Percentiles rank a stretch among this genome's conserved stretches.
Evolutionary conservation across 306 rosid species (phyloP).

Genomic region (Fragaria nilgerrensis): DNA sequence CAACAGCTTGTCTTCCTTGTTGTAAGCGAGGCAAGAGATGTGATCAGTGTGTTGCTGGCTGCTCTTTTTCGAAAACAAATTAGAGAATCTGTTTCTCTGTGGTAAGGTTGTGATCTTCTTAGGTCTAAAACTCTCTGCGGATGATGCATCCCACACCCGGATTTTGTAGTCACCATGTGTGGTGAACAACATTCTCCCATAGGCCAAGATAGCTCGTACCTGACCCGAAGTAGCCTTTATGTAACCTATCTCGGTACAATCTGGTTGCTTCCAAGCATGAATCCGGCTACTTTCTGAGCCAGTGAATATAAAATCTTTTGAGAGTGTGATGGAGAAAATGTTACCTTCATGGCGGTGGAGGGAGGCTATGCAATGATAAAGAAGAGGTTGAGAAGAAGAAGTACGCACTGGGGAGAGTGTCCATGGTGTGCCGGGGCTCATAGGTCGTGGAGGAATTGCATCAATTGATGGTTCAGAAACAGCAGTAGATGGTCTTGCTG

Average conservation of each 20-base stretch:
- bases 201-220: slow-evolving; percentile 40
- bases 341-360: slow-evolving; percentile 57
- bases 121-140: slow-evolving; percentile 31
- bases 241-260: slow-evolving; percentile 44
- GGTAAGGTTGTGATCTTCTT: slow-evolving; percentile 47
- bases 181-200: slow-evolving; percentile 40
- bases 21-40: slow-evolving; percentile 53
- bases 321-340: slow-evolving; percentile 39
- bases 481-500: slow-evolving; percentile 38
- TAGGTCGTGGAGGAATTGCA: slow-evolving; percentile 22
- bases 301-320: slow-evolving; percentile 43
- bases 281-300: slow-evolving; percentile 50
- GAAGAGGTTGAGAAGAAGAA: slow-evolving; percentile 33
- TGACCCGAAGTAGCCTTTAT: slow-evolving; percentile 42
- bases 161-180: slow-evolving; percentile 45
- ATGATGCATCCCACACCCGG: slow-evolving; percentile 41
- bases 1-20: slow-evolving; percentile 45
- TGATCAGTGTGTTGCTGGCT: slow-evolving; percentile 32
- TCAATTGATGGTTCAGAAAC: slow-evolving; percentile 26
- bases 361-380: slow-evolving; percentile 58
- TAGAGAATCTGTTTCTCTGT: slow-evolving; percentile 23
- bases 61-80: slow-evolving; percentile 30
- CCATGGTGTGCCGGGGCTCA: slow-evolving; percentile 44
- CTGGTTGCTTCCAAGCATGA: slow-evolving; percentile 54
- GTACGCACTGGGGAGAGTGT: slow-evolving; percentile 35